Evolutionary conservation across 2,329 filamentous ascomycete genomes (phyloP), one percentile per base, ranked within the genome.

Genomic region (Cladosporium sphaerospermum): DNA sequence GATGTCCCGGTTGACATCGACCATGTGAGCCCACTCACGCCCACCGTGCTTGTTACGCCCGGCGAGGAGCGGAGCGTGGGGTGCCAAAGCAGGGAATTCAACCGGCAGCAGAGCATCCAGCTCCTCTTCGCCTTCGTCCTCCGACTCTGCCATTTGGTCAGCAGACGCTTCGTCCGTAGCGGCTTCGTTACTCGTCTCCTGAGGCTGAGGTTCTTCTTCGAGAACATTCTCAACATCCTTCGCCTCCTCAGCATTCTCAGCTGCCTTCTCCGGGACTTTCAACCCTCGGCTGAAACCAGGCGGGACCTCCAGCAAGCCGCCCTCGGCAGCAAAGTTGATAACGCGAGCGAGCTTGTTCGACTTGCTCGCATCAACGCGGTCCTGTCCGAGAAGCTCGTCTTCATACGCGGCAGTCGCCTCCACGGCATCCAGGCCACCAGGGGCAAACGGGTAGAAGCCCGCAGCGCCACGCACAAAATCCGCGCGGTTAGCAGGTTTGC

Each of bases 11-110:
- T 92, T 91, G 61, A 97, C 86, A 68, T 99, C 92, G 2, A 99
- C 92, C 84, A 99, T 95, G 71, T 99, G 93, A 48, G 93, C 93
- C 92, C 93, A 99, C 73, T 97, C 89, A 62, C 82, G 85, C 6
- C 88, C 87, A 37, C 83, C 83, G 64, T 86, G 88, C 64, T 85
- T 88, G 56, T 84, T 77, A 56, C 83, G 82, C 8, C 87, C 84
- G 48, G 85, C 76, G 16, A 86, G 80, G 31, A 96, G 80, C 18
- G 83, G 79, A n/a, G 85, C 84, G 65, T 86, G 88, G 9, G 93
- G 89, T 60, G 95, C 88, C 6, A 99, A 70, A 10, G 95, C 88
- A 1, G 93, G 91, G 63, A 96, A 99, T 65, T 99, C 93, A 23
- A 96, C 82, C 0, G 93, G 93, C 0, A 99, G 71, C 5, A 99